Evolutionary conservation across 768 basidiomycete genomes (phyloP).

Genomic region (Pleurotus cornucopiae): DNA sequence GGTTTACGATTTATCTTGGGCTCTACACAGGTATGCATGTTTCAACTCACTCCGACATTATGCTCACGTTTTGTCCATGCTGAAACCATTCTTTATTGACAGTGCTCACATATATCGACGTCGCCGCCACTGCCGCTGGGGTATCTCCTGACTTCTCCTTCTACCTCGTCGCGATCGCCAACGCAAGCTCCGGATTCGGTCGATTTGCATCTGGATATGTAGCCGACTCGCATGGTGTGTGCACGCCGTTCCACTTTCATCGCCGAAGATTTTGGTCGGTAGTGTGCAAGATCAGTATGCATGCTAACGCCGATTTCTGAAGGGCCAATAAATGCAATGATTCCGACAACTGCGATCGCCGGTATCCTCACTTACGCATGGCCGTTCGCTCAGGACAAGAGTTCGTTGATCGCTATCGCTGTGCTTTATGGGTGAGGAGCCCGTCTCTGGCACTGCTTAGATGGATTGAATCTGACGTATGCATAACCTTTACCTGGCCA

Average conservation of each 20-base stretch:
- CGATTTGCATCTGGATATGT: constrained; percentile 50
- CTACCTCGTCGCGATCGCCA: constrained; percentile 66
- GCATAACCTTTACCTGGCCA: background rate
- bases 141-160: constrained; percentile 48
- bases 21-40: constrained; percentile 53
- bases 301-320: background rate
- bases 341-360: constrained; percentile 52
- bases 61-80: no score
- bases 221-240: constrained; percentile 51
- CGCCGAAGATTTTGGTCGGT: background rate
- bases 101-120: constrained; percentile 69
- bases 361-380: constrained; percentile 63
- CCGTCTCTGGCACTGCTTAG: constrained; percentile 12
- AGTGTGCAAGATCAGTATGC: background rate
- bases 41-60: background rate
- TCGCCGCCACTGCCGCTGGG: constrained; percentile 49
- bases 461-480: constrained; percentile 1
- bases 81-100: background rate
- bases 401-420: constrained; percentile 45
- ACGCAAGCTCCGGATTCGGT: constrained; percentile 61
- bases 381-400: constrained; percentile 54
- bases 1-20: constrained; percentile 58
- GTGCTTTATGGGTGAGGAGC: constrained; percentile 58
- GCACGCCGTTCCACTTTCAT: background rate
- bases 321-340: constrained; percentile 70